Evolutionary conservation across 768 basidiomycete genomes (phyloP).

Genomic region (Lentinula edodes): DNA sequence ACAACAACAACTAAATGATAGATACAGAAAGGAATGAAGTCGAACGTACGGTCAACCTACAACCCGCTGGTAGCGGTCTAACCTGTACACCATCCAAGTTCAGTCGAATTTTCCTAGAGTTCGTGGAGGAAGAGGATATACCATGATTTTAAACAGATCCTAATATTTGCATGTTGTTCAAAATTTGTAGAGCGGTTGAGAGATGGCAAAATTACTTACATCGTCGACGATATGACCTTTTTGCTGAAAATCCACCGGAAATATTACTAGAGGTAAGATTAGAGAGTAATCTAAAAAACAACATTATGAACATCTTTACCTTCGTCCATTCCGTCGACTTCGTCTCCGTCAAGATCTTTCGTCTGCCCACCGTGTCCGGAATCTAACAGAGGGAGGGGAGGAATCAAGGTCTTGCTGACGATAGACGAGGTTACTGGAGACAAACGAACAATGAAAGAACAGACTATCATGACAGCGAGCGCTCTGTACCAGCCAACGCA

Average conservation of each 20-base stretch:
- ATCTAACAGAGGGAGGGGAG: slow-evolving; percentile 33
- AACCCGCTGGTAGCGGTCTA: slow-evolving; percentile 39
- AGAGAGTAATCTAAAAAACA: background rate
- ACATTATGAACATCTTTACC: slow-evolving; percentile 28
- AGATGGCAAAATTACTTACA: slow-evolving; percentile 23
- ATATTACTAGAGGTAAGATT: slow-evolving; percentile 55
- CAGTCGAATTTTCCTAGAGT: background rate
- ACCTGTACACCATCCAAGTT: slow-evolving; percentile 24
- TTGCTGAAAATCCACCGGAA: slow-evolving; percentile 79
- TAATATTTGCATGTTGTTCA: slow-evolving; percentile 12
- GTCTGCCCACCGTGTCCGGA: slow-evolving; percentile 97
- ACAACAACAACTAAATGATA: background rate
- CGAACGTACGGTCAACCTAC: slow-evolving; percentile 42
- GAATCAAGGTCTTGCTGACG: background rate
- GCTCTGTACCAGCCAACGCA: slow-evolving; percentile 59
- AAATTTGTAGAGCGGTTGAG: background rate
- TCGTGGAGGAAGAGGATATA: slow-evolving; percentile 10
- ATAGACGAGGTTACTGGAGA: background rate
- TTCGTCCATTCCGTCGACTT: slow-evolving; percentile 78
- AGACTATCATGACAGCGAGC: slow-evolving; percentile 69
- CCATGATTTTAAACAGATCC: slow-evolving; percentile 49
- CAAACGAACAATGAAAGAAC: slow-evolving; percentile 63
- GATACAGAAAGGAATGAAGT: background rate
- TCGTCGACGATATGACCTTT: slow-evolving; percentile 75
- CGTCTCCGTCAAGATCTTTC: slow-evolving; percentile 70